Conservation (phyloP, 2,329 filamentous ascomycete species). For the Fusarium hainanense region DNA sequence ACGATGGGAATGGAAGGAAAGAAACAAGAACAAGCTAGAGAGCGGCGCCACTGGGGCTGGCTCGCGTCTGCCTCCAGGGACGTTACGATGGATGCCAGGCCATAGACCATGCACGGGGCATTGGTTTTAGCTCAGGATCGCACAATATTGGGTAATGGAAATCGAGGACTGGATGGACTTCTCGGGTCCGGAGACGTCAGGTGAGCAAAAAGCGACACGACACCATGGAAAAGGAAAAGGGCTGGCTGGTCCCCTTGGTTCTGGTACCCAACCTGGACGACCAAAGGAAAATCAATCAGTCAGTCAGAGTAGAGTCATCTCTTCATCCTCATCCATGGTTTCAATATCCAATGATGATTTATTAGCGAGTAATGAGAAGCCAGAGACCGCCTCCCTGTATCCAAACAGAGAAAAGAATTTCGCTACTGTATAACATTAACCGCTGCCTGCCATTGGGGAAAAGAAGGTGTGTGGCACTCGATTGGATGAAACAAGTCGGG, state of each 20-base stretch:
- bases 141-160: conserved; percentile 62
- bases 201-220: conserved; percentile 43
- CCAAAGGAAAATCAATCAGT: conserved; percentile 1
- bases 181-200: conserved; percentile 41
- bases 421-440: conserved; percentile 1
- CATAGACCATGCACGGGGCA: conserved; percentile 42
- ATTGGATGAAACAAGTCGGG: conserved; percentile 48
- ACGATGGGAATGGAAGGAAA: conserved; percentile 23
- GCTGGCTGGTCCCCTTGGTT: conserved; percentile 17
- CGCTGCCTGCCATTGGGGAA: conserved; percentile 33
- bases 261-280: neutral
- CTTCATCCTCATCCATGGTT: conserved; percentile 3
- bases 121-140: conserved; percentile 47
- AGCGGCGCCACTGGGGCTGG: conserved; percentile 36
- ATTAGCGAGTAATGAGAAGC: conserved; percentile 27
- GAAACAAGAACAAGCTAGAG: conserved; percentile 21
- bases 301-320: conserved; percentile 4
- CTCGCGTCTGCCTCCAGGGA: conserved; percentile 24
- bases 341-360: conserved; percentile 32
- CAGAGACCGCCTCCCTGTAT: conserved; percentile 24
- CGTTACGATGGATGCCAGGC: conserved; percentile 9
- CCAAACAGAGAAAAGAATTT: conserved; percentile 38
- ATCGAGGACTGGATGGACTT: conserved; percentile 57
- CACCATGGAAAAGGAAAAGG: conserved; percentile 41
- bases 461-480: conserved; percentile 40